Percentiles rank a stretch among this genome's conserved stretches.
These are phyloP conservation scores for Zygotorulaspora florentina DNA, from an alignment of 805 yeast genomes.

Conservation along the genomic window DNA sequence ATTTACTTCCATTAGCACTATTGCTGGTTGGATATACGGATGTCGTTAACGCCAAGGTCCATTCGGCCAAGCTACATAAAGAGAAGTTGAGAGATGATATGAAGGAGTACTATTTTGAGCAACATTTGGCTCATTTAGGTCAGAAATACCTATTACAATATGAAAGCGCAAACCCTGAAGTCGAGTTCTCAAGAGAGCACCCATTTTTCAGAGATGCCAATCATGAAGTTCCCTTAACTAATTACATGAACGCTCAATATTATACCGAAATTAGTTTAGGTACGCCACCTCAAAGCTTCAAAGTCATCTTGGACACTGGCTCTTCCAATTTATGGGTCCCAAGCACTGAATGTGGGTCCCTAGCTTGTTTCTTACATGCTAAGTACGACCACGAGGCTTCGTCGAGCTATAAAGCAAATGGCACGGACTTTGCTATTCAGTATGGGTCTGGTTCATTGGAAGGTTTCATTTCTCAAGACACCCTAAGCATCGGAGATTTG, in stretches of 20 bases:
- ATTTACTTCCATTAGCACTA: constrained; percentile 30
- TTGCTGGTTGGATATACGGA: constrained; percentile 22
- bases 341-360: constrained; percentile 76
- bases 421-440: constrained; percentile 76
- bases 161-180: constrained; percentile 43
- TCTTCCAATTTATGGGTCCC: constrained; percentile 98
- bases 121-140: constrained; percentile 56
- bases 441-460: constrained; percentile 93
- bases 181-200: constrained; percentile 28
- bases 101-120: constrained; percentile 45
- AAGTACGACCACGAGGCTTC: constrained; percentile 84
- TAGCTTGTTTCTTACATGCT: constrained; percentile 91
- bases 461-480: constrained; percentile 88
- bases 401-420: constrained; percentile 82
- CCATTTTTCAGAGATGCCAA: constrained; percentile 34
- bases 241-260: constrained; percentile 94
- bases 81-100: constrained; percentile 50
- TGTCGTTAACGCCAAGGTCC: constrained; percentile 46
- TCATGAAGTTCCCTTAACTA: constrained; percentile 81
- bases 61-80: constrained; percentile 55
- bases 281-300: constrained; percentile 89
- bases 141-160: constrained; percentile 54
- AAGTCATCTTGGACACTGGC: constrained; percentile 94
- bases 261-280: constrained; percentile 88
- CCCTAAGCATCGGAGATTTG: constrained; percentile 69